Evolutionary conservation across 164 flowering plant species (phyloP).

Genomic region (Kingdonia uniflora): DNA sequence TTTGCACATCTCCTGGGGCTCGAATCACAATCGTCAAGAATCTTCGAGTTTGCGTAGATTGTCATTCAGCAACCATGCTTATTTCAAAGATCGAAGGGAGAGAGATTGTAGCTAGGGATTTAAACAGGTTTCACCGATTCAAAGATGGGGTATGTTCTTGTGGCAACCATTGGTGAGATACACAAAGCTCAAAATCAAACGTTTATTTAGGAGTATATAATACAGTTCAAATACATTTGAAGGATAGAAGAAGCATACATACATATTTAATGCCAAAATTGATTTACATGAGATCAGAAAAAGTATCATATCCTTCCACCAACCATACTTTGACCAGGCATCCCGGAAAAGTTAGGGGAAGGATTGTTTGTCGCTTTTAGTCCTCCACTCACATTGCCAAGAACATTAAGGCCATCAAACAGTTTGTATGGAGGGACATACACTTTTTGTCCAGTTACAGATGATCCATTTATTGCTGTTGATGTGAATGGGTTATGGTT

Average conservation of each 20-base stretch:
- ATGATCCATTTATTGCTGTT: constrained; percentile 18
- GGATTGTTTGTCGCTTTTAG: constrained; percentile 15
- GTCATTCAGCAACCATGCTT: constrained; percentile 25
- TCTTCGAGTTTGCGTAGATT: constrained; percentile 34
- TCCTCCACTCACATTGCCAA: constrained; percentile 47
- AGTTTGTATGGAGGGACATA: constrained; percentile 74
- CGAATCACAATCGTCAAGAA: constrained; percentile 32
- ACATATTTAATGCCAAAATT: background rate
- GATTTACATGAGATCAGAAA: too few relatives aligned
- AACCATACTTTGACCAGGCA: constrained; percentile 22
- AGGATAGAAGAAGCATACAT: background rate
- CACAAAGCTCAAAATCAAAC: background rate
- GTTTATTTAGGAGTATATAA: background rate
- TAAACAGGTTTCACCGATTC: constrained; percentile 39
- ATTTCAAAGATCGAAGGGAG: constrained; percentile 31
- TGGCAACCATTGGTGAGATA: constrained; percentile 28
- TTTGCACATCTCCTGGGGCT: constrained; percentile 24
- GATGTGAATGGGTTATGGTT: constrained; percentile 31
- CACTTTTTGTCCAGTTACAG: constrained; percentile 44
- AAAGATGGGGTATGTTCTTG: constrained; percentile 34
- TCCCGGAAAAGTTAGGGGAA: constrained; percentile 20
- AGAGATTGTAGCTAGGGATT: constrained; percentile 35
- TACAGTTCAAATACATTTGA: too few relatives aligned
- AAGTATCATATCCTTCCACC: constrained; percentile 18
- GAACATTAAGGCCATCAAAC: constrained; percentile 83